Evolutionary conservation across 176 grass and related monocot genomes (phyloP).

Genomic region (Oryza meyeriana): DNA sequence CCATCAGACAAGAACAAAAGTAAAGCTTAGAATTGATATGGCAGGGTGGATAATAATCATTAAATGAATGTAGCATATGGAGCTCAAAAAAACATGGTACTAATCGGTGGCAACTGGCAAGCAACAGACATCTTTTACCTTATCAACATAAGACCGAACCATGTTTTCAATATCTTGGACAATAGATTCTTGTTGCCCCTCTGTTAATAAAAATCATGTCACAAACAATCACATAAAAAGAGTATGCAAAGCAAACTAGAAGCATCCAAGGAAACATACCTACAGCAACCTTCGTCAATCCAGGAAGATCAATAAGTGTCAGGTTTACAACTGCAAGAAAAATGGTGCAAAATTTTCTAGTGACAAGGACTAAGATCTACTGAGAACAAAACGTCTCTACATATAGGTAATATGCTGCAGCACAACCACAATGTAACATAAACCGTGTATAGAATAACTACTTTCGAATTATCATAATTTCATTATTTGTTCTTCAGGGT

Average conservation of each 20-base stretch:
- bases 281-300: constrained; percentile 95
- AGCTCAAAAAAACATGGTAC: neutral
- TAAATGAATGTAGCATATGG: neutral
- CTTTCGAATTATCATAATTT: neutral
- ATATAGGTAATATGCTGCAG: neutral
- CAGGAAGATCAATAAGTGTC: constrained; percentile 99
- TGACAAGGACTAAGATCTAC: constrained; percentile 1
- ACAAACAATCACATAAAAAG: constrained; percentile 6
- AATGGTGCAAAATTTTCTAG: constrained; percentile 29
- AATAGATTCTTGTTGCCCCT: constrained; percentile 94
- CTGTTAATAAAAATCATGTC: constrained; percentile 38
- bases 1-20: neutral
- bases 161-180: constrained; percentile 99
- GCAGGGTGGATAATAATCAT: neutral
- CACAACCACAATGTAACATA: neutral
- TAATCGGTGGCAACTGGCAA: constrained; percentile 9
- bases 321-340: constrained; percentile 92
- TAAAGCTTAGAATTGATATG: neutral
- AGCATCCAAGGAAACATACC: constrained; percentile 51
- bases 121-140: constrained; percentile 50
- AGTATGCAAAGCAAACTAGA: constrained; percentile 5
- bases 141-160: constrained; percentile 96
- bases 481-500: neutral
- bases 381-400: neutral
- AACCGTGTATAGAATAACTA: neutral